Base-by-base conservation (phyloP, 768 basidiomycete genomes). In the Russula ochroleuca region DNA sequence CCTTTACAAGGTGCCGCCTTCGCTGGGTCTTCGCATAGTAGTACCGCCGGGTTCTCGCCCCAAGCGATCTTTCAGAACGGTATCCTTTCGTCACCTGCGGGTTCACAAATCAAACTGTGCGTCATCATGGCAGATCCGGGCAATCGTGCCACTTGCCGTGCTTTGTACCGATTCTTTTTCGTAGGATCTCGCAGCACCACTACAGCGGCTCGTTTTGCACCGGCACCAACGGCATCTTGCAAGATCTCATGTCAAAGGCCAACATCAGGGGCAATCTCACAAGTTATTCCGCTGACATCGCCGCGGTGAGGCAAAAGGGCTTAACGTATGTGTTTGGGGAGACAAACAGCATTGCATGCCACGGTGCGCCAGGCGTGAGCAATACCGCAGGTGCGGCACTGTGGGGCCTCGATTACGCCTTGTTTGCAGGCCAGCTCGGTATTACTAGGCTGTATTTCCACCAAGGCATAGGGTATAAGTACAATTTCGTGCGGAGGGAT, bases 311-410 rank as follows among this genome's bases (percentile, higher is more conserved):
- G 23, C 75, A 70, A 17, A 70, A 75, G 5, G 80, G 80, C 4
- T 73, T 88, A 19, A 72, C 78, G 25, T 89, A 85, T 68, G 77
- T 88, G 21, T 73, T 88, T 0, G 88, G 60, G 2, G 75, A 75
- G 58, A 75, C 73, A 13, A 74, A 72, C 38, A 74, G 75, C 57
- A 70, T 76, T 55, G 74, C 76, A 7, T 78, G 77, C 50, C 77
- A 76, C 54, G 78, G 78, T 23, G 75, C 75, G 5, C 77, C 80
- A 50, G 83, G 82, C 3, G 85, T 86, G 11, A 85, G 84, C 70
- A 85, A 88, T 69, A 82, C 82, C 1, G 86, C 83, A n/a, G 88
- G 86, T 15, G 85, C 86, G 0, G 83, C 85, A 19, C 72, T 89
- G 21, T 89, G 87, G 87, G 77, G 79, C 13, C 73, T 87, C 63